Evolutionary conservation across 352 stramenopile species (phyloP).

Genomic region (Albugo candida): DNA sequence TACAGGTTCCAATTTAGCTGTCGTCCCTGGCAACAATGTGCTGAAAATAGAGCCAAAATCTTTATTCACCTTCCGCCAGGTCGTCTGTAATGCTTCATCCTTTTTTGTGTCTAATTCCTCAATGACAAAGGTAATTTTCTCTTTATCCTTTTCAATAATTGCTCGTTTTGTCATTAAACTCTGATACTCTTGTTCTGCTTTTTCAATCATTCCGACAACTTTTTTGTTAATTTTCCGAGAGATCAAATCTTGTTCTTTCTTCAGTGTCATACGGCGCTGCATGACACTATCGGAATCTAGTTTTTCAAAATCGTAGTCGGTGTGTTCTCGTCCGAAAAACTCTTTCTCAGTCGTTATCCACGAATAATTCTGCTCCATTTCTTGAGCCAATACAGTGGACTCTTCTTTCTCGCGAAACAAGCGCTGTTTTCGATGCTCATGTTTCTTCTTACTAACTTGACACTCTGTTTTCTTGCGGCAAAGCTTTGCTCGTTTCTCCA

Average conservation of each 20-base stretch:
- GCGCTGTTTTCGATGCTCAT: slow-evolving; percentile 82
- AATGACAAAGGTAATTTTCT: slow-evolving; percentile 98
- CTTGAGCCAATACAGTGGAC: slow-evolving; percentile 76
- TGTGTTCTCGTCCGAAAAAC: slow-evolving; percentile 92
- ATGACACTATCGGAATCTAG: slow-evolving; percentile 73
- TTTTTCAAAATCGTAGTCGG: slow-evolving; percentile 96
- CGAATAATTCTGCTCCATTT: slow-evolving; percentile 84
- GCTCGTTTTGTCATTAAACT: slow-evolving; percentile 94
- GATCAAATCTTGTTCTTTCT: slow-evolving; percentile 85
- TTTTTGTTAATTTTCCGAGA: slow-evolving; percentile 99
- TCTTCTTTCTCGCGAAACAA: slow-evolving; percentile 87
- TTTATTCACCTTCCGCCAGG: slow-evolving; percentile 97
- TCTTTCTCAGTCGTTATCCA: slow-evolving; percentile 97
- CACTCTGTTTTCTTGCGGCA: slow-evolving; percentile 76
- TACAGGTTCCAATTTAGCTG: slow-evolving; percentile 94
- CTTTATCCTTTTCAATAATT: slow-evolving; percentile 98
- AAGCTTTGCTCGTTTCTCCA: slow-evolving; percentile 46
- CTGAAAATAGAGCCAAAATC: slow-evolving; percentile 99
- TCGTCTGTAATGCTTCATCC: slow-evolving; percentile 89
- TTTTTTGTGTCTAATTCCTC: slow-evolving; percentile 99
- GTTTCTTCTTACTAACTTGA: slow-evolving; percentile 91
- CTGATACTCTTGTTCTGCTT: slow-evolving; percentile 97
- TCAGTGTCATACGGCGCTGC: slow-evolving; percentile 76
- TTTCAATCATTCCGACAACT: slow-evolving; percentile 99
- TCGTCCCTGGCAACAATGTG: slow-evolving; percentile 92